Evolutionary conservation across 306 rosid species (phyloP).

Genomic region (Biancaea sappan): DNA sequence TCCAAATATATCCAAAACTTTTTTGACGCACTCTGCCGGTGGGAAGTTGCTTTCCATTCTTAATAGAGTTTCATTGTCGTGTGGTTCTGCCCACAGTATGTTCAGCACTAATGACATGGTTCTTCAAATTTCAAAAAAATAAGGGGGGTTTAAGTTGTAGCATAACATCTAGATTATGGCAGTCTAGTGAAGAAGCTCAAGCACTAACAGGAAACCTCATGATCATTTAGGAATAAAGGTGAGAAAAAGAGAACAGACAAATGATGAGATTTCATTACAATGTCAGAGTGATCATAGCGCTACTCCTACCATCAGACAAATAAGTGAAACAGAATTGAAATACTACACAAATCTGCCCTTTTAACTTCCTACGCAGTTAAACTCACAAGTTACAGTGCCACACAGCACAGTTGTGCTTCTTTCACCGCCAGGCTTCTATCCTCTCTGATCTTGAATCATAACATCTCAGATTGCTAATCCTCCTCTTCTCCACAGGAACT

Average conservation of each 20-base stretch:
- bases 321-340: slow-evolving; percentile 32
- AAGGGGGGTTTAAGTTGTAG: slow-evolving; percentile 1
- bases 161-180: slow-evolving; percentile 11
- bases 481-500: slow-evolving; percentile 50
- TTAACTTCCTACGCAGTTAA: slow-evolving; percentile 39
- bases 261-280: slow-evolving; percentile 36
- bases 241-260: slow-evolving; percentile 32
- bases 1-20: slow-evolving; percentile 11
- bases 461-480: slow-evolving; percentile 52
- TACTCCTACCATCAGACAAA: slow-evolving; percentile 42
- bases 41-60: slow-evolving; percentile 27
- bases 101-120: background rate
- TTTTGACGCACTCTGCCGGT: slow-evolving; percentile 16
- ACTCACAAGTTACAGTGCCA: slow-evolving; percentile 39
- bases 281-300: slow-evolving; percentile 42
- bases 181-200: slow-evolving; percentile 14
- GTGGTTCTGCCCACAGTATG: slow-evolving; percentile 37
- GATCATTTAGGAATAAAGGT: slow-evolving; percentile 25
- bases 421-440: slow-evolving; percentile 71
- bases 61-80: background rate
- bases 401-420: slow-evolving; percentile 21
- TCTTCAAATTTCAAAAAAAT: slow-evolving; percentile 19
- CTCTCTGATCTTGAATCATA: slow-evolving; percentile 55
- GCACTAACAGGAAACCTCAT: background rate
- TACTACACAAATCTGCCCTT: slow-evolving; percentile 41